Conservation (phyloP, 768 basidiomycete species). For the Calocera viscosa region DNA sequence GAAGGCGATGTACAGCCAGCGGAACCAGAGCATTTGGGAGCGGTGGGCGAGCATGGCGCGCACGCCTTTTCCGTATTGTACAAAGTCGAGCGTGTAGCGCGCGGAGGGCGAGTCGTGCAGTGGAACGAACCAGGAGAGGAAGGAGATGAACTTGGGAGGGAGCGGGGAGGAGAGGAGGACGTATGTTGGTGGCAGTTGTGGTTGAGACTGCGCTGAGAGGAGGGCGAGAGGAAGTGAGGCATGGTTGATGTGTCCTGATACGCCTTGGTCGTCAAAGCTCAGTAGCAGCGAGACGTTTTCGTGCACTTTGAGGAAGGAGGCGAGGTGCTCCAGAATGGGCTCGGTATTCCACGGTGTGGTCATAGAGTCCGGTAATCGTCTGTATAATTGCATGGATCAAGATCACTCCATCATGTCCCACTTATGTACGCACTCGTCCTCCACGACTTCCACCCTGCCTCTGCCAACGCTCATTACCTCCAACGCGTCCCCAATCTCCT, state of each 20-base stretch:
- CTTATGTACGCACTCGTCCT: constrained; percentile 50
- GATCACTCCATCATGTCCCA: background rate
- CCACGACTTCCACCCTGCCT: constrained; percentile 45
- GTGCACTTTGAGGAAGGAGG: constrained; percentile 45
- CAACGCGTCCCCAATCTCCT: constrained; percentile 53
- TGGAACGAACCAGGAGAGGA: constrained; percentile 9
- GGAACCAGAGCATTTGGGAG: constrained; percentile 79
- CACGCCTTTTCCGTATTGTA: constrained; percentile 30
- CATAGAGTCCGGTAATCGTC: constrained; percentile 65
- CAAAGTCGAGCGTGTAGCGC: constrained; percentile 18
- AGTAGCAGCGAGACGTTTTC: constrained; percentile 61
- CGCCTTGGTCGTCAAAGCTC: constrained; percentile 65
- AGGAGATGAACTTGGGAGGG: constrained; percentile 38
- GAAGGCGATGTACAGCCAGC: constrained; percentile 67
- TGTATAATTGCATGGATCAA: constrained; percentile 18
- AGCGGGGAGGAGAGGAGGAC: constrained; percentile 48
- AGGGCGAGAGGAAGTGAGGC: constrained; percentile 39
- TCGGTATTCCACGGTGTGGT: constrained; percentile 49
- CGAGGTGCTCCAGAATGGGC: constrained; percentile 46
- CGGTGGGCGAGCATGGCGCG: constrained; percentile 59
- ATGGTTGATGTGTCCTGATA: constrained; percentile 85
- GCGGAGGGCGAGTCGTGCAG: constrained; percentile 9
- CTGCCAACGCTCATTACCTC: constrained; percentile 51
- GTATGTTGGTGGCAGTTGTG: constrained; percentile 31
- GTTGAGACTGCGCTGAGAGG: constrained; percentile 14